Percentiles rank a stretch among this genome's conserved stretches.
phyloP scores from a whole-genome alignment of 176 grass and related monocot species.

The Triticum urartu region DNA sequence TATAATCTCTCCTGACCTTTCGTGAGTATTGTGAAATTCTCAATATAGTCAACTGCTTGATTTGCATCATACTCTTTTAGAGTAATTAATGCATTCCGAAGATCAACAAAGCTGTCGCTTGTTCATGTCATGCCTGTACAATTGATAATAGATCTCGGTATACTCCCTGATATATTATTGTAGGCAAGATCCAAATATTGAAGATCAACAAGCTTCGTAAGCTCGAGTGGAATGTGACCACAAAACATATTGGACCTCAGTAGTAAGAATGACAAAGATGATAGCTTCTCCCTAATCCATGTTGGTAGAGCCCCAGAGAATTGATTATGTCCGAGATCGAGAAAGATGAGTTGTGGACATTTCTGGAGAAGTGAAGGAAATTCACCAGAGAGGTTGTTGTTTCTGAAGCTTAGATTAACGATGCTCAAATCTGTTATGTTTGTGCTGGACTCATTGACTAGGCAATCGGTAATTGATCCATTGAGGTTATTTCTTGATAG shows the following conservation, averaged over 20 bases:
- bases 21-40: not conserved
- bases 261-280: not conserved
- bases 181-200: constrained; percentile 20
- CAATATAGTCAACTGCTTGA: not conserved
- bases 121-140: not conserved
- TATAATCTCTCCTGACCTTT: constrained; percentile 22
- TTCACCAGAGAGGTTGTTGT: not conserved
- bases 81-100: not conserved
- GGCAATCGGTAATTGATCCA: not conserved
- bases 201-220: not conserved
- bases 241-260: constrained; percentile 38
- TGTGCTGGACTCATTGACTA: not conserved
- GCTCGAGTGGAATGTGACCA: constrained; percentile 31
- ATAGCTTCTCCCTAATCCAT: constrained; percentile 12
- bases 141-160: constrained; percentile 6
- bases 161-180: constrained; percentile 33
- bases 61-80: rapidly evolving
- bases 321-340: not conserved
- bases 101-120: not conserved
- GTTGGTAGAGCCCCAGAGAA: not conserved
- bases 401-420: not conserved
- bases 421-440: not conserved
- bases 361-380: not conserved
- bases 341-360: not conserved
- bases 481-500: not conserved